Percentiles rank a stretch among this genome's conserved stretches.
These are phyloP conservation scores for Eucalyptus viminalis DNA, from an alignment of 345 rosid species.

Conservation along the genomic window DNA sequence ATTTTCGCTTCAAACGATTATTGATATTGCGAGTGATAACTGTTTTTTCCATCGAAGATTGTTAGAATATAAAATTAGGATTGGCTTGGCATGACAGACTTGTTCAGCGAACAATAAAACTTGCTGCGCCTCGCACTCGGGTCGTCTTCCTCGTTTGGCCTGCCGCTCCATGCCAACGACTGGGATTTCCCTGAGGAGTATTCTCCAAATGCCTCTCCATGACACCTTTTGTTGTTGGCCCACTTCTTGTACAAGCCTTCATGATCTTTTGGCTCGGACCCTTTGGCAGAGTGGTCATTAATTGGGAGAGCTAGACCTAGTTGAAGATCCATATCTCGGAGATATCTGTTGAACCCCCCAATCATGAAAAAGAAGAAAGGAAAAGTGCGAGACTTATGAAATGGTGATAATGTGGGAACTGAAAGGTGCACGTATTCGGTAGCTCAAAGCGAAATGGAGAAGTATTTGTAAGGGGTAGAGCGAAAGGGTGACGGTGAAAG, in stretches of 20 bases:
- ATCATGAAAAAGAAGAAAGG: background rate
- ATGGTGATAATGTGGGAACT: background rate
- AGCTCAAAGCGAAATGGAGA: background rate
- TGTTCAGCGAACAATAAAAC: background rate
- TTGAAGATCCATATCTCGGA: constrained; percentile 34
- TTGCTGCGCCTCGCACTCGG: background rate
- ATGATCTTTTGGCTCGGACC: background rate
- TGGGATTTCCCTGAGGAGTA: background rate
- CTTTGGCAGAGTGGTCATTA: background rate
- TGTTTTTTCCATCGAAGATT: background rate
- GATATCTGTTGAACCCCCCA: background rate
- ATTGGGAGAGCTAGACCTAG: constrained; percentile 30
- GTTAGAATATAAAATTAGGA: background rate
- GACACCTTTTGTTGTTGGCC: constrained; percentile 11
- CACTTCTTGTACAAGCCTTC: background rate
- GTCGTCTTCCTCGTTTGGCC: constrained; percentile 44
- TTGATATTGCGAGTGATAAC: background rate
- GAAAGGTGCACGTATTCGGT: background rate
- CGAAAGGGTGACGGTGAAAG: background rate
- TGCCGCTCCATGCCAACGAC: constrained; percentile 31
- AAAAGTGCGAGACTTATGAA: background rate
- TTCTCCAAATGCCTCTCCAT: constrained; percentile 5
- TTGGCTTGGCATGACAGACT: background rate
- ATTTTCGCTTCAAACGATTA: background rate
- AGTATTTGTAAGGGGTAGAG: background rate